phyloP scores from a whole-genome alignment of 441 rosid genomes.

The Euphorbia schlechtendalii region DNA sequence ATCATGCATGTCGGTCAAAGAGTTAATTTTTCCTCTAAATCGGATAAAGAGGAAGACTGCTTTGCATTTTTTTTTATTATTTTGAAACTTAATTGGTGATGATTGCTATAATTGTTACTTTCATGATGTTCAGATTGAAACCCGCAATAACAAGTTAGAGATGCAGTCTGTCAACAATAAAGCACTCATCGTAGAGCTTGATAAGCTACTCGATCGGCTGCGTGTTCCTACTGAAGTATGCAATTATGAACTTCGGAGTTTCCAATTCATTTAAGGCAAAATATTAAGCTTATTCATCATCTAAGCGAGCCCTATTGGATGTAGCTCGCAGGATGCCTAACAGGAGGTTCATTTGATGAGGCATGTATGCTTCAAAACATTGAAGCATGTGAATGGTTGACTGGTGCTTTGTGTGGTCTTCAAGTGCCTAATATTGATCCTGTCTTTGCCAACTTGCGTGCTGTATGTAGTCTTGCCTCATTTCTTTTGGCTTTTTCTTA shows the following conservation, averaged over 20 bases:
- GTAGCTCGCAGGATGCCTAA: constrained; percentile 74
- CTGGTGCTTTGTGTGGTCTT: constrained; percentile 67
- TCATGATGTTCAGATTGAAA: constrained; percentile 75
- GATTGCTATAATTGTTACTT: constrained; percentile 14
- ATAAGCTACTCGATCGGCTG: constrained; percentile 80
- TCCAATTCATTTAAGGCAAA: constrained; percentile 12
- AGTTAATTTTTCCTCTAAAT: background rate
- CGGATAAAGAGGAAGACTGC: constrained; percentile 8
- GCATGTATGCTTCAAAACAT: constrained; percentile 83
- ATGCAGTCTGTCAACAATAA: constrained; percentile 93
- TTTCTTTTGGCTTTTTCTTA: constrained; percentile 4
- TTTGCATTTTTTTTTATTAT: constrained; percentile 9
- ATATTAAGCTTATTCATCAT: constrained; percentile 13
- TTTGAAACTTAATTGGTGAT: constrained; percentile 10
- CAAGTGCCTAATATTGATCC: constrained; percentile 83
- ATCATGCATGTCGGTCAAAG: background rate
- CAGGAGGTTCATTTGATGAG: constrained; percentile 94
- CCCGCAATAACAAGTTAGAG: constrained; percentile 92
- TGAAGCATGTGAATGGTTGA: constrained; percentile 99
- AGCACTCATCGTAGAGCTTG: constrained; percentile 91
- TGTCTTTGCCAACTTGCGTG: constrained; percentile 72
- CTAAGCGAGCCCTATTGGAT: constrained; percentile 33
- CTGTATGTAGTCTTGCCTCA: constrained; percentile 48
- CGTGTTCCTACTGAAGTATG: constrained; percentile 90
- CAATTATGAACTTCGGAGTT: constrained; percentile 12